A percentile compares a stretch with the other conserved stretches of the same genome.
Evolutionary conservation across 306 rosid species (phyloP).

Genomic region (Senna tora): DNA sequence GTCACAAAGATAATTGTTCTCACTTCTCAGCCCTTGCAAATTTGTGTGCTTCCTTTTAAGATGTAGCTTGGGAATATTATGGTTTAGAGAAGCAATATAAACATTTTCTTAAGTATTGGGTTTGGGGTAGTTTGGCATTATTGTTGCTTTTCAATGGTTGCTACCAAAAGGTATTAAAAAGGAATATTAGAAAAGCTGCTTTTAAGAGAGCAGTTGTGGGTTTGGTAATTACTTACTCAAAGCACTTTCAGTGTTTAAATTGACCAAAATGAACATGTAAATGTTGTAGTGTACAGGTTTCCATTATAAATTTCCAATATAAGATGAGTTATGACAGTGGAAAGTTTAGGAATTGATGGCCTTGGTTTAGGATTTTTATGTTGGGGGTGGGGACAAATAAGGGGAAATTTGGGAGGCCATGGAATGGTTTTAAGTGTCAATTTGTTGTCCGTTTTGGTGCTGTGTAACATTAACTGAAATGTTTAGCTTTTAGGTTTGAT

Average conservation of each 20-base stretch:
- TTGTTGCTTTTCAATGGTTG: conserved; percentile 21
- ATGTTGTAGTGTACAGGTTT: neutral
- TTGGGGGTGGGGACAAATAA: neutral
- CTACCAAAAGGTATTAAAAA: neutral
- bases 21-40: neutral
- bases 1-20: neutral
- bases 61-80: neutral
- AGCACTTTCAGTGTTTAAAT: conserved; percentile 9
- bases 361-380: neutral
- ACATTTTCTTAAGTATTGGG: conserved; percentile 5
- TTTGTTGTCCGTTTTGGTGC: neutral
- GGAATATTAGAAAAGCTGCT: conserved; percentile 16
- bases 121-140: conserved; percentile 18
- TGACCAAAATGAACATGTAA: conserved; percentile 8
- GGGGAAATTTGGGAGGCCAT: neutral
- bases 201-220: conserved; percentile 15
- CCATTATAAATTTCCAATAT: neutral
- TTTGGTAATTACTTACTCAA: conserved; percentile 9
- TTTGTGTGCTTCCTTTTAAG: neutral
- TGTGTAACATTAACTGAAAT: neutral
- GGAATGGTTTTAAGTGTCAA: no score
- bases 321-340: neutral
- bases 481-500: neutral
- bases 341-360: neutral
- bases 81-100: neutral